Base-by-base conservation (phyloP, 345 rosid species). In the Aquilaria sinensis region DNA sequence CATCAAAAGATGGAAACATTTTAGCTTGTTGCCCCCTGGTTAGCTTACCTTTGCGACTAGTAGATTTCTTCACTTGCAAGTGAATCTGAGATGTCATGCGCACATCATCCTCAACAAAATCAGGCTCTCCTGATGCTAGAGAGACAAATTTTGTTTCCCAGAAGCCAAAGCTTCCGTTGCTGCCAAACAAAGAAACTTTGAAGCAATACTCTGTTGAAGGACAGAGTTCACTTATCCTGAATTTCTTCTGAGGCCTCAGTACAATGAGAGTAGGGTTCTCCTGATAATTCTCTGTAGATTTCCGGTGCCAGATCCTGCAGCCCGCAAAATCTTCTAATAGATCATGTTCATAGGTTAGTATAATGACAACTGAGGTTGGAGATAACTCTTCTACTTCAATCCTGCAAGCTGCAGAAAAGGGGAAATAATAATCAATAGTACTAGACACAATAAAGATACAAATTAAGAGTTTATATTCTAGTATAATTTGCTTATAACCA, bases 291-390 rank as follows among this genome's bases (percentile, higher is more conserved):
- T 74, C 68, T 45, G 53, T 55, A 46, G 68, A 70, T 63, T 69
- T 74, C n/a, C 81, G 74, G 60, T 78, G 86, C 83, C 86, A 81
- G 16, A 81, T 53, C 74, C 72, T 76, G 76, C 83, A 78, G 41
- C 83, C 81, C 63, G 77, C 9, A 51, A 69, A 68, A 49, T 74
- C 76, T 49, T 60, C 56, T 32, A 73, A 53, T 56, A 65, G 51
- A 43, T 64, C 15, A 34, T 72, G 69, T 13, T 34, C 63, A 9
- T 72, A 78, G 54, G 76, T 68, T 2, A 81, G 74, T 58, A 51
- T 67, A 43, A 81, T 41, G 33, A 68, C 49, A 47, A 72, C 79
- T 14, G 82, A 77, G 54, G 75, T 68, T 53, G 85, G 76, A 43
- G 76, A 76, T 23, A 63, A 62, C 59, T 76, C 88, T 74, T 80